Evolutionary conservation across 805 yeast species (phyloP), one percentile per base, ranked within the genome.

Genomic region (Pichia californica): DNA sequence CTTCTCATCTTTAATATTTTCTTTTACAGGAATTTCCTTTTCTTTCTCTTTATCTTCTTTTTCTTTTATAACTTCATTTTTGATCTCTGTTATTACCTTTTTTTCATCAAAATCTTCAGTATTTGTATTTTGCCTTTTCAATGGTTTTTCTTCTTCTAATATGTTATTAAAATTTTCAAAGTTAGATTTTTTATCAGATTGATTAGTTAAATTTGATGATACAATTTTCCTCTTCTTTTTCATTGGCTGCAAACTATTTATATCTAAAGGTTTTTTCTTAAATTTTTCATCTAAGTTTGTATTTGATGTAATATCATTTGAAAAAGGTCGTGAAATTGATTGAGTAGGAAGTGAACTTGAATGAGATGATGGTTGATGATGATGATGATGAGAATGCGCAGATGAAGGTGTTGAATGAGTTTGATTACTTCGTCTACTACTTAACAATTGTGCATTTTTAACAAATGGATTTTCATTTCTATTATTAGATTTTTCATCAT

Each of bases 221-320:
- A 11, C 28, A 6, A 21, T 20, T 3, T 32, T 7, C 14, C 33
- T 38, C 13, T 19, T 16, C 29, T 28, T 40, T 14, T 32, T 44
- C 44, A 36, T 31, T 10, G 43, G 44, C 13, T 44, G 47, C 9
- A 44, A 28, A 16, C 41, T 40, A 29, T 40, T 40, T 4, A 44
- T 31, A 39, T 44, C 44, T 20, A 40, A 26, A n/a, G 40, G 27
- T 31, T 44, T 44, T 13, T 16, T 39, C 18, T 41, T 21, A 4
- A 7, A 5, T n/a, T 20, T 20, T 21, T 33, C 31, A 25, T 33
- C 26, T 20, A n/a, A 15, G 2, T 31, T 31, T 14, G 15, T 31
- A n/a, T n/a, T n/a, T n/a, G n/a, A n/a, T n/a, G n/a, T n/a, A n/a
- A n/a, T n/a, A n/a, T n/a, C n/a, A n/a, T n/a, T n/a, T n/a, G n/a